A percentile compares a stretch with the other conserved stretches of the same genome.
Conservation (phyloP, 768 basidiomycete genomes). For the Cubamyces lactineus region DNA sequence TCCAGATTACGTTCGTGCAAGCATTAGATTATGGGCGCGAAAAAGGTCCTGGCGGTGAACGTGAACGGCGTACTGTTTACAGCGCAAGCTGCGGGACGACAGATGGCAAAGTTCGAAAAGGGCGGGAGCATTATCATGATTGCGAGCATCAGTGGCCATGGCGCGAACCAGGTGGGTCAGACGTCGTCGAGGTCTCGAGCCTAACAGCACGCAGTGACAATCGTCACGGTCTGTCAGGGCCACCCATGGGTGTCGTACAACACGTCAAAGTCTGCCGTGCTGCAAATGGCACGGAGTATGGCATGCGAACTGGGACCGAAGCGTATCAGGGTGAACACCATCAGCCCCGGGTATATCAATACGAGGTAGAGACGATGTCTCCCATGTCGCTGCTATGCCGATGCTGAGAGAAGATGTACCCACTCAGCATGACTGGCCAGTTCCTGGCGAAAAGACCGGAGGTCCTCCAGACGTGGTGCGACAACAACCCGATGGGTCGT, state of each 20-base stretch:
- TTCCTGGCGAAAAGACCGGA: conserved; percentile 66
- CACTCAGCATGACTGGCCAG: conserved; percentile 67
- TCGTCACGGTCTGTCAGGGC: conserved; percentile 50
- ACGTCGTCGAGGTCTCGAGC: not conserved
- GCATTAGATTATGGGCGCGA: not conserved
- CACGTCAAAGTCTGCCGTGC: conserved; percentile 72
- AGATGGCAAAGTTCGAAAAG: conserved; percentile 40
- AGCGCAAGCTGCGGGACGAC: conserved; percentile 41
- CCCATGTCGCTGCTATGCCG: not conserved
- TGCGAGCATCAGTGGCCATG: conserved; percentile 46
- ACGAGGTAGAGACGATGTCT: conserved; percentile 55
- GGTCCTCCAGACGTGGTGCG: conserved; percentile 64
- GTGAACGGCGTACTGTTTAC: conserved; percentile 45
- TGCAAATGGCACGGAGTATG: conserved; percentile 82
- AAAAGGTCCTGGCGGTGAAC: conserved; percentile 66
- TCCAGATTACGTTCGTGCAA: too few relatives aligned
- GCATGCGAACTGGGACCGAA: conserved; percentile 73
- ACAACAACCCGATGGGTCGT: conserved; percentile 65
- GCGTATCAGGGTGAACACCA: conserved; percentile 70
- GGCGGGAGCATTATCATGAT: conserved; percentile 46
- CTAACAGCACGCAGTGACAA: not conserved
- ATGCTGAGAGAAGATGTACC: not conserved
- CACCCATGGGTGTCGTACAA: conserved; percentile 79
- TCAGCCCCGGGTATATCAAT: conserved; percentile 79
- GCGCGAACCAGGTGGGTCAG: conserved; percentile 64